A percentile compares a stretch with the other conserved stretches of the same genome.
These are phyloP conservation scores for Penicillium sp. DNA, from an alignment of 2,329 filamentous ascomycete genomes.

Conservation along the genomic window DNA sequence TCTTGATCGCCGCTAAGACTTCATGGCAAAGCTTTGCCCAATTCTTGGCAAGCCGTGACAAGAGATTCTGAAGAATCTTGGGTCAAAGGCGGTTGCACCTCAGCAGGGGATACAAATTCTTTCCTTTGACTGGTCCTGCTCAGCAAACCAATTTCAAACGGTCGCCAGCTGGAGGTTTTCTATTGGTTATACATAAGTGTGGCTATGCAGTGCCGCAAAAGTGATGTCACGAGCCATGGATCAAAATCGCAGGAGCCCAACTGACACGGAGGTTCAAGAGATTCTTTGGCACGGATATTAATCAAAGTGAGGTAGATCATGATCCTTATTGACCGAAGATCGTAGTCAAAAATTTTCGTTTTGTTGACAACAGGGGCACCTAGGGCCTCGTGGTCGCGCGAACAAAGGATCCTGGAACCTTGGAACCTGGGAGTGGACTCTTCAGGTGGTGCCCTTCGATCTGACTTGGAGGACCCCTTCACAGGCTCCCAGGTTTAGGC, in stretches of 20 bases:
- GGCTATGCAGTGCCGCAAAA: constrained; percentile 3
- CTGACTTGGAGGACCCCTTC: too few relatives aligned
- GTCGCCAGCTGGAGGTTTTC: neutral
- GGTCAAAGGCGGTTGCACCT: neutral
- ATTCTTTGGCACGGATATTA: neutral
- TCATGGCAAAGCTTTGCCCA: constrained; percentile 16
- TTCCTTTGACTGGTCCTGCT: constrained; percentile 4
- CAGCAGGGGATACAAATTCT: neutral
- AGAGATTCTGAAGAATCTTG: neutral
- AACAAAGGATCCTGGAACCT: neutral
- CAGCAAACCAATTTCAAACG: neutral
- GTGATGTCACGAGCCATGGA: constrained; percentile 6
- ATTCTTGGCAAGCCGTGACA: constrained; percentile 1
- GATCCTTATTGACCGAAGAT: neutral
- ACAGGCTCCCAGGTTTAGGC: too few relatives aligned
- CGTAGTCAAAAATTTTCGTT: neutral
- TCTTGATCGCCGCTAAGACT: constrained; percentile 14
- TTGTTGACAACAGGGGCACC: neutral
- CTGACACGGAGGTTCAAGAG: neutral
- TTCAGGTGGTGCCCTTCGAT: neutral
- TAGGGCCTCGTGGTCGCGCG: neutral
- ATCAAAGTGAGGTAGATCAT: neutral
- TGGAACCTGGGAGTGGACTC: neutral
- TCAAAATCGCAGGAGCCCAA: neutral
- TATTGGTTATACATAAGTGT: constrained; percentile 4